phyloP scores from a whole-genome alignment of 169 alveolate species.

The Prorocentrum cordatum region DNA sequence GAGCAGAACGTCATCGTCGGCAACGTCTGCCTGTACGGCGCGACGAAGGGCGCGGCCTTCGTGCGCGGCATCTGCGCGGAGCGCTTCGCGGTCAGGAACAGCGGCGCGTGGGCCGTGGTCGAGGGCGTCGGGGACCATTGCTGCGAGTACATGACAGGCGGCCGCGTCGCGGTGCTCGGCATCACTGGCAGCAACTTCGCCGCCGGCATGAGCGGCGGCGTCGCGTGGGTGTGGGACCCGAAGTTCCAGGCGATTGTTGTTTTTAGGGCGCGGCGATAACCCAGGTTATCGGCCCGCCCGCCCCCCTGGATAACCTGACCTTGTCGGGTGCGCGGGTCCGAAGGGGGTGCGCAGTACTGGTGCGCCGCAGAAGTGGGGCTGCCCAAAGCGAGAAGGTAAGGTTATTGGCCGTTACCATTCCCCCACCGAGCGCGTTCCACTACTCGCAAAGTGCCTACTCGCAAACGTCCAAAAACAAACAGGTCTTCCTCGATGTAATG shows the following conservation, averaged over 20 bases:
- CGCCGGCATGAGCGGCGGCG: conserved; percentile 83
- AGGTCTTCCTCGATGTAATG: too few relatives aligned
- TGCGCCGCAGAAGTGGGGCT: too few relatives aligned
- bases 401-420: too few relatives aligned
- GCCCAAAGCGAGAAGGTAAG: too few relatives aligned
- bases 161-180: conserved; percentile 79
- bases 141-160: conserved; percentile 83
- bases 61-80: conserved; percentile 79
- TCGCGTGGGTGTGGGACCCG: conserved; percentile 75
- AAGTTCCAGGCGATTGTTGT: not conserved
- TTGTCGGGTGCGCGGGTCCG: too few relatives aligned
- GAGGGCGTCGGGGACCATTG: conserved; percentile 81
- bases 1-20: conserved; percentile 78
- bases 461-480: too few relatives aligned
- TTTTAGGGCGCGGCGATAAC: too few relatives aligned
- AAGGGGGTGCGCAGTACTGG: too few relatives aligned
- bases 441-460: too few relatives aligned
- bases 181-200: conserved; percentile 79
- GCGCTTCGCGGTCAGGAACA: conserved; percentile 79
- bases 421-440: too few relatives aligned
- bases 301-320: too few relatives aligned
- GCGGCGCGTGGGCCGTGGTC: conserved; percentile 80
- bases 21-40: conserved; percentile 77
- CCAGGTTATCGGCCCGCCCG: too few relatives aligned
- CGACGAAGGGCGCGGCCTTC: conserved; percentile 79